Conservation (phyloP, 2,329 filamentous ascomycete species). For the Cytospora paraplurivora region DNA sequence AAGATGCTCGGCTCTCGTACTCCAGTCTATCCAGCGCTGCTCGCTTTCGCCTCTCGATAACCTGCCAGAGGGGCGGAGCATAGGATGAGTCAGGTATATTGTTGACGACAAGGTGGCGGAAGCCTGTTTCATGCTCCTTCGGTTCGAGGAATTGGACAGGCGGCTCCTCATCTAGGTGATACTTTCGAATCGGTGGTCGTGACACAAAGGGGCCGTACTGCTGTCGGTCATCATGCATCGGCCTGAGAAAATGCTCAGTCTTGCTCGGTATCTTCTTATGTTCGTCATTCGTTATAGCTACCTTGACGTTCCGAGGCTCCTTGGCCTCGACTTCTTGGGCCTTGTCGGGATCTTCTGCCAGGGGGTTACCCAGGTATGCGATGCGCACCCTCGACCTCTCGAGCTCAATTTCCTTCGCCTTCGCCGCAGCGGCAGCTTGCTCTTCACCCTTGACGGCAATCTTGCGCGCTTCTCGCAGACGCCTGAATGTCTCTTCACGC, state of each 20-base stretch:
- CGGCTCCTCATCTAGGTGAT: background rate
- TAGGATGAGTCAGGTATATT: background rate
- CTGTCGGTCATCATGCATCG: slow-evolving; percentile 2
- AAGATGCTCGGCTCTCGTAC: background rate
- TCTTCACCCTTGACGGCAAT: slow-evolving; percentile 7
- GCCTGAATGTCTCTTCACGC: slow-evolving; percentile 34
- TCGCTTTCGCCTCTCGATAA: background rate
- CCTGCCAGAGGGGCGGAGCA: background rate
- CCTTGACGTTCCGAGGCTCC: slow-evolving; percentile 14
- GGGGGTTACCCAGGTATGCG: background rate
- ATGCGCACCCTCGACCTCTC: background rate
- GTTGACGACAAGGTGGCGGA: background rate
- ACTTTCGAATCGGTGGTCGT: background rate
- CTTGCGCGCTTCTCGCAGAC: slow-evolving; percentile 30
- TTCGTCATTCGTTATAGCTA: background rate
- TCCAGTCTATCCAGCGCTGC: background rate
- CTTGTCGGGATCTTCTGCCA: too few species aligned
- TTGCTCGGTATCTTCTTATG: background rate
- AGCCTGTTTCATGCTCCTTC: slow-evolving; percentile 7
- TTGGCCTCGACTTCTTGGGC: background rate
- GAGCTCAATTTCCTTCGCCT: background rate
- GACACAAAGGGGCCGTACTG: slow-evolving; percentile 16
- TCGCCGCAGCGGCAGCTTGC: background rate
- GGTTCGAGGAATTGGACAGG: background rate
- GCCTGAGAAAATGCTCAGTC: slow-evolving; percentile 11